Conservation (phyloP, 129 eudicot species). For the Tagetes erecta region DNA sequence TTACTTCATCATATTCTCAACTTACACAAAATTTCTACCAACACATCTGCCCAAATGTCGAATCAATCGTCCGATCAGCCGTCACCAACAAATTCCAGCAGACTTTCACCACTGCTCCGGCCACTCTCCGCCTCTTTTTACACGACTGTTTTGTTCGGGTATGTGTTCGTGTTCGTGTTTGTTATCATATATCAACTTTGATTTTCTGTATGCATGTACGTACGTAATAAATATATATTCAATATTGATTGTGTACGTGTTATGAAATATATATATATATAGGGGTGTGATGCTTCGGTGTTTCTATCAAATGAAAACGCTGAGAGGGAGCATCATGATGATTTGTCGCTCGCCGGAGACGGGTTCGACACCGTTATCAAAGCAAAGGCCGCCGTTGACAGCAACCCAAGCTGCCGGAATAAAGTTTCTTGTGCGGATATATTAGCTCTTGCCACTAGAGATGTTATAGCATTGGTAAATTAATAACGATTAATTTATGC, state of each 20-base stretch:
- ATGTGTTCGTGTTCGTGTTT: not conserved
- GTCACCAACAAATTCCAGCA: slow-evolving; percentile 53
- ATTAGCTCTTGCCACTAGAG: slow-evolving; percentile 82
- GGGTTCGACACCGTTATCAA: slow-evolving; percentile 71
- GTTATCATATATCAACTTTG: too few relatives aligned
- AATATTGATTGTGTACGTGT: not conserved
- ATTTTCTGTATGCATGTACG: too few relatives aligned
- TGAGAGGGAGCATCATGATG: slow-evolving; percentile 72
- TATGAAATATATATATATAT: not conserved
- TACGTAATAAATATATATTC: too few relatives aligned
- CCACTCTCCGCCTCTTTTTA: slow-evolving; percentile 72
- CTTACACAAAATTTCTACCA: slow-evolving; percentile 56
- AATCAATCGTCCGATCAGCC: slow-evolving; percentile 55
- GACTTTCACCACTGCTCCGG: slow-evolving; percentile 72
- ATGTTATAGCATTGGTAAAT: slow-evolving; percentile 67
- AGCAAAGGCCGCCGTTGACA: slow-evolving; percentile 79
- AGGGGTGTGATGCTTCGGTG: slow-evolving; percentile 88
- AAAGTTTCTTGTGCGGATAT: slow-evolving; percentile 85
- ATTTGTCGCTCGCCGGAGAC: slow-evolving; percentile 75
- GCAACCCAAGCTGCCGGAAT: slow-evolving; percentile 49
- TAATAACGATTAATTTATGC: too few relatives aligned
- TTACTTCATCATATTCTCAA: slow-evolving; percentile 41
- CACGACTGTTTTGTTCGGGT: slow-evolving; percentile 83
- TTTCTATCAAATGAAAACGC: slow-evolving; percentile 49
- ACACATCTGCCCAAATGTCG: slow-evolving; percentile 66